Base-by-base conservation (phyloP, 805 yeast species). In the Candida caryicola region DNA sequence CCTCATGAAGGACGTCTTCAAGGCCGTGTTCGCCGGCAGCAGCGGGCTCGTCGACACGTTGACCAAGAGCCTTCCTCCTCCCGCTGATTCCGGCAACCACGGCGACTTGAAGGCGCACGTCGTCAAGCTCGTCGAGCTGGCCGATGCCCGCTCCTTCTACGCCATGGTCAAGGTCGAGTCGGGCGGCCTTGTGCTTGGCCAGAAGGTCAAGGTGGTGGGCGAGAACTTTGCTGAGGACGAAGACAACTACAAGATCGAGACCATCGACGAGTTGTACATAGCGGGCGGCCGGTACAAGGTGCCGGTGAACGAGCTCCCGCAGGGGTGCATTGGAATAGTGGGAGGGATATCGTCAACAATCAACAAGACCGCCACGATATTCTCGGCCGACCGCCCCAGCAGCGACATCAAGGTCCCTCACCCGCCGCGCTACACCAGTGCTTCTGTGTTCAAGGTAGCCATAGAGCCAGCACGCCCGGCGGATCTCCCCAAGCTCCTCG, bases 401-500 rank as follows among this genome's bases (percentile, higher is more conserved):
- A 17, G 17, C 3, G 5, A 51, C 55, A 9, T 68, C 74, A 45
- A 64, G 56, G 33, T 66, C 71, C 0, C 18, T 10, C 32, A 51
- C 76, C 12, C 69, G 71, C 31, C 28, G 7, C 32, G 17, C 5
- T 71, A 68, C 42, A 57, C 79, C 2, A 58, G 66, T 5, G 64
- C 70, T 33, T 79, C 95, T 0, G 80, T 85, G 1, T 77, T 86
- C 51, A 87, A 88, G 51, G 76, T 91, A 3, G 89, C 95, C 1
- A 74, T 91, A 14, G 95, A 89, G 52, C 95, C 97, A 0, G 69
- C 74, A 12, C 70, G 75, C 18, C 96, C 96, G 0, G 73, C 85
- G 0, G 95, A 90, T 40, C 62, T 85, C 13, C 91, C 95, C 0
- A 74, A 74, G 43, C 65, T 93, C 48, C 64, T 82, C 10, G 80